These are phyloP conservation scores for Boletus coccyginus DNA, from an alignment of 768 basidiomycete genomes.

Conservation along the genomic window DNA sequence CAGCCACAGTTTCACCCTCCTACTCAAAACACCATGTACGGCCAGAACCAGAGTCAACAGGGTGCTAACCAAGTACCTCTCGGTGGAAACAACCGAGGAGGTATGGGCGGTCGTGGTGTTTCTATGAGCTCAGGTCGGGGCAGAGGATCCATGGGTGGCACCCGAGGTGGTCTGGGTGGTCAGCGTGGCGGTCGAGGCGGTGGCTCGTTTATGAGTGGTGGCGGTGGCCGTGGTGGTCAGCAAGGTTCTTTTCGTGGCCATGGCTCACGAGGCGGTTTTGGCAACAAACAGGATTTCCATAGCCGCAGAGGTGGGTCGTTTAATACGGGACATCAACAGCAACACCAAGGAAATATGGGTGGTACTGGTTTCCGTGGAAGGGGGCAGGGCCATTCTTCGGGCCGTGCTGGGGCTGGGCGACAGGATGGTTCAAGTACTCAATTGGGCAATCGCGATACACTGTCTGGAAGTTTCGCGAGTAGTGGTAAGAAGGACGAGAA, in stretches of 20 bases:
- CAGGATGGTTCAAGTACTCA: slow-evolving; percentile 33
- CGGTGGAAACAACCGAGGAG: slow-evolving; percentile 45
- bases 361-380: slow-evolving; percentile 56
- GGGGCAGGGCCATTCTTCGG: slow-evolving; percentile 50
- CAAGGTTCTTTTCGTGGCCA: slow-evolving; percentile 58
- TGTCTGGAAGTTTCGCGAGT: slow-evolving; percentile 42
- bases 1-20: slow-evolving; percentile 57
- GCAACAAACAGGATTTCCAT: slow-evolving; percentile 57
- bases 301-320: slow-evolving; percentile 68
- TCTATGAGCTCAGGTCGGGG: slow-evolving; percentile 32
- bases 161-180: slow-evolving; percentile 45
- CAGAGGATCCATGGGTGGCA: slow-evolving; percentile 47
- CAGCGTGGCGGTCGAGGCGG: slow-evolving; percentile 43
- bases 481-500: slow-evolving; percentile 84
- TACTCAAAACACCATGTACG: slow-evolving; percentile 26
- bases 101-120: slow-evolving; percentile 44
- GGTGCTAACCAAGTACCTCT: slow-evolving; percentile 40
- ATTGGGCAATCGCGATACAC: slow-evolving; percentile 51
- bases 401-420: slow-evolving; percentile 39
- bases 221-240: slow-evolving; percentile 45
- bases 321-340: slow-evolving; percentile 41
- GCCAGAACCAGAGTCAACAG: slow-evolving; percentile 39
- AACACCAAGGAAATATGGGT: slow-evolving; percentile 36
- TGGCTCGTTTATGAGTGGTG: slow-evolving; percentile 30
- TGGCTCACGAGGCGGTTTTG: slow-evolving; percentile 64